These are phyloP conservation scores for Lasiodiplodia theobromae DNA, from an alignment of 2,329 filamentous ascomycete genomes.

Conservation along the genomic window DNA sequence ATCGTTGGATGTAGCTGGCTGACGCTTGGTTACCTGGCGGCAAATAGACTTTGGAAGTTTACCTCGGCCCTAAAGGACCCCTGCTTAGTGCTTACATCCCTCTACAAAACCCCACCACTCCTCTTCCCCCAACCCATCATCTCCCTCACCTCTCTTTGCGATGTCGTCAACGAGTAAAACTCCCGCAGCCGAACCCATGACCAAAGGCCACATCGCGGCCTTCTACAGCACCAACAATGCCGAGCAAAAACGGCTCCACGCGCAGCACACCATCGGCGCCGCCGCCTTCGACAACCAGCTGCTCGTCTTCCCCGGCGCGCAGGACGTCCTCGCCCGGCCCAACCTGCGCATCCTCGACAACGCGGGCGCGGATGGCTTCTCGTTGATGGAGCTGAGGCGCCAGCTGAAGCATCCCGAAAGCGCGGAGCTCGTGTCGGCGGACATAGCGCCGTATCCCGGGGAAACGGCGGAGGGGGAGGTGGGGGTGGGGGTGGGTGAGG, in stretches of 20 bases:
- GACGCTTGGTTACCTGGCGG: too few relatives aligned
- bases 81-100: background rate
- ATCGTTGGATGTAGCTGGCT: background rate
- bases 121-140: background rate
- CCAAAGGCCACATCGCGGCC: background rate
- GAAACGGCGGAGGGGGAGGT: background rate
- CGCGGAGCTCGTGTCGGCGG: background rate
- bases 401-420: background rate
- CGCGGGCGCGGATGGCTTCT: conserved; percentile 1
- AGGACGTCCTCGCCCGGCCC: background rate
- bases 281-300: background rate
- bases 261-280: background rate
- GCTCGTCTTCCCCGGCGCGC: conserved; percentile 4
- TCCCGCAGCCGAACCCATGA: background rate
- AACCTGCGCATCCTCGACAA: conserved; percentile 4
- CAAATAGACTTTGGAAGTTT: background rate
- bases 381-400: background rate
- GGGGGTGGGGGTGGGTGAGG: background rate
- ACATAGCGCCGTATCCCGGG: background rate
- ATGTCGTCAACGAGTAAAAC: background rate
- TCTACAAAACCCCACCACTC: background rate
- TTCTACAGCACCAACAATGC: background rate
- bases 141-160: background rate
- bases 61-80: background rate
- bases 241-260: conserved; percentile 3